Evolutionary conservation across 371 early-diverging fungal species (phyloP).

Genomic region (Mortierella sp.): DNA sequence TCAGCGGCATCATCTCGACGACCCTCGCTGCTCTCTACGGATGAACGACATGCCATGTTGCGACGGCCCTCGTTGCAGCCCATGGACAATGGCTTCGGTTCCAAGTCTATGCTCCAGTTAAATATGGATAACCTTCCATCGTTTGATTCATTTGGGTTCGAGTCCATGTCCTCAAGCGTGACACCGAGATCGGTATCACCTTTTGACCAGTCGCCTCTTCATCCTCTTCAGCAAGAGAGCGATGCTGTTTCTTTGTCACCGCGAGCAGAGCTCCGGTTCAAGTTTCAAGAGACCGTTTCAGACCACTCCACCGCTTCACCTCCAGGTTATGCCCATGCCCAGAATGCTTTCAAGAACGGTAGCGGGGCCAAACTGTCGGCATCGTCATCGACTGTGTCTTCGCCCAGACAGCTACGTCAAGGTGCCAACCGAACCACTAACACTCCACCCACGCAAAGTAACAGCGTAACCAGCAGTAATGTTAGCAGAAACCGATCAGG

Average conservation of each 20-base stretch:
- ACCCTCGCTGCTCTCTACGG: background rate
- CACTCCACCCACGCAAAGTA: background rate
- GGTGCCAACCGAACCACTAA: background rate
- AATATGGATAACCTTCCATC: conserved; percentile 4
- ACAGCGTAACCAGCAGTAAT: background rate
- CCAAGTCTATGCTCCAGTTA: conserved; percentile 16
- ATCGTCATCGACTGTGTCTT: conserved; percentile 8
- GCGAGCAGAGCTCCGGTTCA: conserved; percentile 23
- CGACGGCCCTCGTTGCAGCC: background rate
- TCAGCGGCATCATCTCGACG: background rate
- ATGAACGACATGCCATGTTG: background rate
- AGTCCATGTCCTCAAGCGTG: background rate
- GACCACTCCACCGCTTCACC: conserved; percentile 40
- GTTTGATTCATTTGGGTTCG: background rate
- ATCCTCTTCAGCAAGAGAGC: background rate
- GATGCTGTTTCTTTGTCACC: conserved; percentile 18
- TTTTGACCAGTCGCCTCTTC: background rate
- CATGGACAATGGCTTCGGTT: background rate
- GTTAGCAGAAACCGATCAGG: conserved; percentile 2
- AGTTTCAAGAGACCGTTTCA: conserved; percentile 42
- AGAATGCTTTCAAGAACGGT: conserved; percentile 7
- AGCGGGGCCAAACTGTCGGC: background rate
- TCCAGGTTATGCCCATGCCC: conserved; percentile 17
- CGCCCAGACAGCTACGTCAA: conserved; percentile 6
- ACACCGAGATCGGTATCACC: background rate